A percentile compares a stretch with the other conserved stretches of the same genome.
These are phyloP conservation scores for Ascobolus immersus DNA, from an alignment of 495 filamentous ascomycete genomes.

Conservation along the genomic window DNA sequence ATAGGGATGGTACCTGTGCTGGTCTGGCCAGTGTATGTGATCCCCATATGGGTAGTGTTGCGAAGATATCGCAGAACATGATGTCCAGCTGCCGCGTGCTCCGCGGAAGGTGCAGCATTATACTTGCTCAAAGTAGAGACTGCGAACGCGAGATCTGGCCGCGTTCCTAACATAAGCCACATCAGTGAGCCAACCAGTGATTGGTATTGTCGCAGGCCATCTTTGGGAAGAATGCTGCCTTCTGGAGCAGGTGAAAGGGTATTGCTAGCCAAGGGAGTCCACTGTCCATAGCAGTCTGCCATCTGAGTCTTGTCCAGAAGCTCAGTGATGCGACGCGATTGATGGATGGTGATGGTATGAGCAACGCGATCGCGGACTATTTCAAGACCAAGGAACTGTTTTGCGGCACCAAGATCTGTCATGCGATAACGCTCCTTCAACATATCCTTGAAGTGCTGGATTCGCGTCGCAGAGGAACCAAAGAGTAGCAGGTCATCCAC, in stretches of 20 bases:
- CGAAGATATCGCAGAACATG: constrained; percentile 8
- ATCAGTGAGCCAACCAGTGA: constrained; percentile 12
- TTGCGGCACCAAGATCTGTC: constrained; percentile 4
- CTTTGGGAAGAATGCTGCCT: too few relatives aligned
- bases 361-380: constrained; percentile 2
- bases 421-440: constrained; percentile 2
- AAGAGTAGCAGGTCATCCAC: constrained; percentile 4
- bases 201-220: too few relatives aligned
- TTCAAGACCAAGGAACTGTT: constrained; percentile 3
- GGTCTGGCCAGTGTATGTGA: constrained; percentile 1
- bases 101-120: not conserved
- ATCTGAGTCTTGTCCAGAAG: not conserved
- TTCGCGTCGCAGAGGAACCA: not conserved
- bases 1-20: not conserved
- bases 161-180: constrained; percentile 10
- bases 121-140: constrained; percentile 4
- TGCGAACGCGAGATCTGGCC: constrained; percentile 11
- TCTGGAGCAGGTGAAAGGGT: too few relatives aligned
- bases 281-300: not conserved
- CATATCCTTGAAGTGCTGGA: not conserved
- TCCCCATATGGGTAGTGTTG: not conserved
- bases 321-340: not conserved
- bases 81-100: constrained; percentile 4
- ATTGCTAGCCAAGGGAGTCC: too few relatives aligned
- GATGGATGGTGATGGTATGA: too few relatives aligned